phyloP scores from a whole-genome alignment of 2,329 filamentous ascomycete genomes.

The Ploettnerulaceae sp. region DNA sequence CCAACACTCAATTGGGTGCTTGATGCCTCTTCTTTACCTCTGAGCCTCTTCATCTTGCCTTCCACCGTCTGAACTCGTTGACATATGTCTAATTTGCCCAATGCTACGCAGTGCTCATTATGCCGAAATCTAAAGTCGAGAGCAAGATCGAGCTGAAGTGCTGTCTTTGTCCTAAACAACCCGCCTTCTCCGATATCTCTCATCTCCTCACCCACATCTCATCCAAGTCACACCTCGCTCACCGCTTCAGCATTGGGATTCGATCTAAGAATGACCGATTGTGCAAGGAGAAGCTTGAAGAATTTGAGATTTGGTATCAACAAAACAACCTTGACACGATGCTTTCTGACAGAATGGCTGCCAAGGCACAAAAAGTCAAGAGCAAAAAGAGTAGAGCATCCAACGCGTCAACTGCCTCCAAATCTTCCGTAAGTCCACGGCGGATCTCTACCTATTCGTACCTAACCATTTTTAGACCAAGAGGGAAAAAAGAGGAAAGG shows the following conservation, averaged over 20 bases:
- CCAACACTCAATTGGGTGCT: background rate
- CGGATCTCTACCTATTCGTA: background rate
- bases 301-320: conserved; percentile 76
- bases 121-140: conserved; percentile 23
- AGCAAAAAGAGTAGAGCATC: conserved; percentile 28
- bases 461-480: background rate
- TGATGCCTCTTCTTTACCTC: background rate
- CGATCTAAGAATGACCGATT: conserved; percentile 60
- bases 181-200: conserved; percentile 82
- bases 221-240: conserved; percentile 86
- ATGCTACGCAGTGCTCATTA: conserved; percentile 9
- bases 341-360: conserved; percentile 70
- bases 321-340: conserved; percentile 65
- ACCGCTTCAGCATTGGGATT: conserved; percentile 77
- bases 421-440: conserved; percentile 13
- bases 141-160: conserved; percentile 64
- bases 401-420: conserved; percentile 3
- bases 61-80: background rate
- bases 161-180: conserved; percentile 74
- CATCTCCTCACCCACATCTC: conserved; percentile 88
- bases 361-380: conserved; percentile 70
- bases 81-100: background rate
- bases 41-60: conserved; percentile 1
- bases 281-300: conserved; percentile 57
- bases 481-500: conserved; percentile 11